These are phyloP conservation scores for Colletotrichum tofieldiae DNA, from an alignment of 2,329 filamentous ascomycete genomes.

Conservation along the genomic window DNA sequence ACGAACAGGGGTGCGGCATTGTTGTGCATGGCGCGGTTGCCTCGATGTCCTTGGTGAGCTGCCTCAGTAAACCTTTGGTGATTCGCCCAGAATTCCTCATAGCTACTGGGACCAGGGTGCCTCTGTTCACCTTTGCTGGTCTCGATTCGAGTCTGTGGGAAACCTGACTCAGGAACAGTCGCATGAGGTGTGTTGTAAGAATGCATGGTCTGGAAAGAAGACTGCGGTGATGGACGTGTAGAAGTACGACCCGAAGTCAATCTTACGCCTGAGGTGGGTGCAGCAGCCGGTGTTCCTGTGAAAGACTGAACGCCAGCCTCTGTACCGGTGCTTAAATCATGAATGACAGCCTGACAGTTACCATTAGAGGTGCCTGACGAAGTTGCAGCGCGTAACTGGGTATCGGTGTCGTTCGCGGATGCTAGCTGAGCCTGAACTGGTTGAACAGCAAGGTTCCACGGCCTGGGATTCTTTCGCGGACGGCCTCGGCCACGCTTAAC, in stretches of 20 bases:
- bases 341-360: not conserved
- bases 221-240: not conserved
- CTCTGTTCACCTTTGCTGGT: not conserved
- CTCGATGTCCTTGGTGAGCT: no score
- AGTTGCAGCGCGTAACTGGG: not conserved
- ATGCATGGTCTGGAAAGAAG: not conserved
- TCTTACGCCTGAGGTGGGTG: not conserved
- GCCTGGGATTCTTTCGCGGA: slow-evolving; percentile 34
- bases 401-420: not conserved
- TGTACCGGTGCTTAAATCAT: not conserved
- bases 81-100: slow-evolving; percentile 1
- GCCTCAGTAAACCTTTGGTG: not conserved
- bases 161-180: not conserved
- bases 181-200: not conserved
- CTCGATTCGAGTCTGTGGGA: not conserved
- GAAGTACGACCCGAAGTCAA: not conserved
- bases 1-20: not conserved
- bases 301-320: not conserved
- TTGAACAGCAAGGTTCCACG: not conserved
- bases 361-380: not conserved
- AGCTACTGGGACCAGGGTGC: not conserved
- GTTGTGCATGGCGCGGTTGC: not conserved
- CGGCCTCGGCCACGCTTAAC: slow-evolving; percentile 35
- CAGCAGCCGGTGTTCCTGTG: not conserved
- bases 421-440: not conserved